phyloP scores from a whole-genome alignment of 768 basidiomycete species.

The Suillus lakei region DNA sequence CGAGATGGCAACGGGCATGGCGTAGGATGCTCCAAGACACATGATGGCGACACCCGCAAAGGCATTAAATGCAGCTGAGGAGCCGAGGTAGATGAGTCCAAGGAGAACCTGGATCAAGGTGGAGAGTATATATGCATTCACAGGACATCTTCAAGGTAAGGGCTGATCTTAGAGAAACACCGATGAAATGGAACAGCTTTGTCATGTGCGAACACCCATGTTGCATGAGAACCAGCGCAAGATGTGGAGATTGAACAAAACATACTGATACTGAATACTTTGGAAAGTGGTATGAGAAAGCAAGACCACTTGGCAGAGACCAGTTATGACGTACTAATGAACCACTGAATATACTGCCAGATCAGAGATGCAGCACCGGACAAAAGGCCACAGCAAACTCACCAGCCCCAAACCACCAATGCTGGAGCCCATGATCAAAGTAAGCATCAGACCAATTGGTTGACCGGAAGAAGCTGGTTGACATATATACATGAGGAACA shows the following conservation, averaged over 20 bases:
- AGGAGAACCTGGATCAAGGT: conserved; percentile 61
- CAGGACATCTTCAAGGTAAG: conserved; percentile 51
- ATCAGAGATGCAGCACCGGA: conserved; percentile 3
- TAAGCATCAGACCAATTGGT: conserved; percentile 66
- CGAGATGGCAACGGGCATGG: conserved; percentile 62
- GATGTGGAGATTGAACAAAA: conserved; percentile 72
- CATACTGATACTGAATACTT: conserved; percentile 58
- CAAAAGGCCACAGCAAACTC: conserved; percentile 19
- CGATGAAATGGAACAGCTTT: conserved; percentile 60
- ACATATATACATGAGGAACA: conserved; percentile 10
- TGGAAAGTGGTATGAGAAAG: conserved; percentile 7
- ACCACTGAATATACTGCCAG: conserved; percentile 37
- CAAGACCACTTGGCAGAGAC: background rate
- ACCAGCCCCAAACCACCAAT: conserved; percentile 68
- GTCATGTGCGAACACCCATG: conserved; percentile 75
- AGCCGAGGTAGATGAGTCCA: conserved; percentile 67
- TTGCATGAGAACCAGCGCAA: conserved; percentile 69
- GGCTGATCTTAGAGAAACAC: conserved; percentile 52
- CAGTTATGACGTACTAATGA: conserved; percentile 40
- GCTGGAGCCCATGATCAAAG: conserved; percentile 62
- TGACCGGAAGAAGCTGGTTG: conserved; percentile 59
- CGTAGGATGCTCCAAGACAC: conserved; percentile 65
- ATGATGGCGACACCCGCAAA: conserved; percentile 72
- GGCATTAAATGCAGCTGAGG: conserved; percentile 67
- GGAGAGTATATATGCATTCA: conserved; percentile 65